These are phyloP conservation scores for Alternaria novae-zelandiae DNA, from an alignment of 2,329 filamentous ascomycete species.

Conservation along the genomic window DNA sequence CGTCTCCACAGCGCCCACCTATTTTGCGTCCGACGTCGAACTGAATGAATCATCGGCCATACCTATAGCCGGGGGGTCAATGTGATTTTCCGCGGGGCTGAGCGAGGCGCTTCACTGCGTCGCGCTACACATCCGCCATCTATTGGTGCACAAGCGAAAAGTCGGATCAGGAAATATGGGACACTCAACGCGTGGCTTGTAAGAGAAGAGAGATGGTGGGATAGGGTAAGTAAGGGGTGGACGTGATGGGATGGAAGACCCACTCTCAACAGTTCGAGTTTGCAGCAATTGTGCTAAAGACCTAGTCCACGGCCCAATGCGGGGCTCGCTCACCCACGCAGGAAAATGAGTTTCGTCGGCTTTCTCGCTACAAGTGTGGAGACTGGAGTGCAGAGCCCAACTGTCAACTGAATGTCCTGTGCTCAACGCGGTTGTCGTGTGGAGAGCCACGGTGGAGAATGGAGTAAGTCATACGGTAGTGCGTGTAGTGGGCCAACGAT, in stretches of 20 bases:
- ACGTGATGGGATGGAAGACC: constrained; percentile 5
- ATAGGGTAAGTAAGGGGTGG: constrained; percentile 1
- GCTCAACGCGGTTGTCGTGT: constrained; percentile 2
- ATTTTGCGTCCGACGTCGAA: neutral
- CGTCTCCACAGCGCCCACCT: neutral
- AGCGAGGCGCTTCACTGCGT: neutral
- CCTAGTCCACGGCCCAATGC: neutral
- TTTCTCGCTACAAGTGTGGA: constrained; percentile 3
- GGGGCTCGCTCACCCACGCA: neutral
- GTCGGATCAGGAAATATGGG: neutral
- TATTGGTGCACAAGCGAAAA: neutral
- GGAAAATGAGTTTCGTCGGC: neutral
- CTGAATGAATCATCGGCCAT: neutral
- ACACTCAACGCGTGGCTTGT: neutral
- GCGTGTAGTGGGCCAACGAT: neutral
- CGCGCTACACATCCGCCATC: neutral
- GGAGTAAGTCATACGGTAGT: constrained; percentile 6
- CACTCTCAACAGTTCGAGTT: constrained; percentile 29
- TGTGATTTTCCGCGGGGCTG: neutral
- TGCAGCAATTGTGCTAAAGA: constrained; percentile 2
- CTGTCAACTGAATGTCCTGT: neutral
- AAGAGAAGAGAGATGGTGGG: neutral
- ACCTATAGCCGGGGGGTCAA: neutral
- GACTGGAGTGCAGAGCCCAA: constrained; percentile 13
- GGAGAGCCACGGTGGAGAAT: constrained; percentile 5